Evolutionary conservation across 345 rosid species (phyloP), one percentile per base, ranked within the genome.

Genomic region (Bretschneidera sinensis): DNA sequence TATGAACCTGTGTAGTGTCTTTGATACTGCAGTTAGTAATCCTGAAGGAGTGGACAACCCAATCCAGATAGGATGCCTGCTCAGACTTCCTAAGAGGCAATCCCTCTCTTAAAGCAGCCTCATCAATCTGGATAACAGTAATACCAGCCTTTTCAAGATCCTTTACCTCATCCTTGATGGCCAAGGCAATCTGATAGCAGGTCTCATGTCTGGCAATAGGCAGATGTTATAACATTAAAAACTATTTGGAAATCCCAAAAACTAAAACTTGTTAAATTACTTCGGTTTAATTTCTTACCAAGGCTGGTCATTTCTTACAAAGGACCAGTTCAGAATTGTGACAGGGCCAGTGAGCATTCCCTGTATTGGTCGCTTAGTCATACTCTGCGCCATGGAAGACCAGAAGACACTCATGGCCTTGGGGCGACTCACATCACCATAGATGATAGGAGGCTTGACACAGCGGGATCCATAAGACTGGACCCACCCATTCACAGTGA

Each of bases 331-430:
- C 59, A 83, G 83, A 72, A 80, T 80, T 55, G 88, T 83, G 62
- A 80, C 88, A 21, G 88, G 88, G 52, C 88, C 88, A 19, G 85
- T 83, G 61, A 83, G 88, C 88, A 83, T 83, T 23, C 88, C 88
- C 67, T 83, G 80, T 81, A 83, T 75, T 35, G 88, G 88, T 51
- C 79, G 88, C 48, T 71, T 54, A 47, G 88, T 83, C 83, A 83
- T 78, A 69, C 81, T 83, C 70, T 83, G 88, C 8, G 85, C 88
- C 53, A 69, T 65, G 57, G 85, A 76, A 6, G 85, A 83, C 88
- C 88, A 83, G 74, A 80, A 83, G 59, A 83, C 88, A 18, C 83
- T 83, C 88, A 83, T 83, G 54, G 88, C 76, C 55, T 80, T 80
- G 56, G 85, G 88, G 54, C 85, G 83, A 69, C 79, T 80, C 45